A percentile compares a stretch with the other conserved stretches of the same genome.
Evolutionary conservation across 805 yeast genomes (phyloP).

Genomic region (Teunomyces barrocoloradensis): DNA sequence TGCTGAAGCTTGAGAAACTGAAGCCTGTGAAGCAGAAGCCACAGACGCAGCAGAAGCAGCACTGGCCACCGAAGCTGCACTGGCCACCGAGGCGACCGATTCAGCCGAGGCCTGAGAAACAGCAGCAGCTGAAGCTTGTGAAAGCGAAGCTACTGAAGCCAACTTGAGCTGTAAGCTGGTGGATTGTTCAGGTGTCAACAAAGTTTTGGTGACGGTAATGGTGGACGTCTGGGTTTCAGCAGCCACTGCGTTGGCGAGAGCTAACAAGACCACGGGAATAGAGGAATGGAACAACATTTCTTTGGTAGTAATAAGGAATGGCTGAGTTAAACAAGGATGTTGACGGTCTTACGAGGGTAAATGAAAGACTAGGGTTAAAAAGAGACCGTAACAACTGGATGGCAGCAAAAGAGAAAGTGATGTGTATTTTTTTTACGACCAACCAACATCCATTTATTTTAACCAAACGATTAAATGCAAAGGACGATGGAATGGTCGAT

Average conservation of each 20-base stretch:
- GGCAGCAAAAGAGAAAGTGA: background rate
- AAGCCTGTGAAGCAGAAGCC: slow-evolving; percentile 2
- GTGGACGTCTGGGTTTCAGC: slow-evolving; percentile 38
- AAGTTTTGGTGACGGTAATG: slow-evolving; percentile 45
- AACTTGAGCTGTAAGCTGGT: slow-evolving; percentile 20
- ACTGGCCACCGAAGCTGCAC: too few relatives aligned
- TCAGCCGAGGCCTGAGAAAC: background rate
- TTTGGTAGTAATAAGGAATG: background rate
- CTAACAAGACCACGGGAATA: slow-evolving; percentile 10
- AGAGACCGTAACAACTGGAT: background rate
- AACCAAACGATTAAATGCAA: background rate
- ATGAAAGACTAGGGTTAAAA: slow-evolving; percentile 9
- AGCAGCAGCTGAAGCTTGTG: slow-evolving; percentile 17
- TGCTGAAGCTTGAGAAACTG: slow-evolving; percentile 16
- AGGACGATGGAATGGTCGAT: background rate
- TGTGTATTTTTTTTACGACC: background rate
- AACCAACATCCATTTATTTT: background rate
- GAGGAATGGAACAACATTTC: slow-evolving; percentile 13
- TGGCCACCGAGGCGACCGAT: background rate
- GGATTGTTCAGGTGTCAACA: slow-evolving; percentile 47
- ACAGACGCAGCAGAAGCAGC: slow-evolving; percentile 16
- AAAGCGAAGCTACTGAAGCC: slow-evolving; percentile 10
- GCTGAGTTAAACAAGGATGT: background rate
- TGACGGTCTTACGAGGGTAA: background rate
- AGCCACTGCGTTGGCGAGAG: slow-evolving; percentile 7